Evolutionary conservation across 2,329 filamentous ascomycete genomes (phyloP).

Genomic region (Fusarium vanettenii): DNA sequence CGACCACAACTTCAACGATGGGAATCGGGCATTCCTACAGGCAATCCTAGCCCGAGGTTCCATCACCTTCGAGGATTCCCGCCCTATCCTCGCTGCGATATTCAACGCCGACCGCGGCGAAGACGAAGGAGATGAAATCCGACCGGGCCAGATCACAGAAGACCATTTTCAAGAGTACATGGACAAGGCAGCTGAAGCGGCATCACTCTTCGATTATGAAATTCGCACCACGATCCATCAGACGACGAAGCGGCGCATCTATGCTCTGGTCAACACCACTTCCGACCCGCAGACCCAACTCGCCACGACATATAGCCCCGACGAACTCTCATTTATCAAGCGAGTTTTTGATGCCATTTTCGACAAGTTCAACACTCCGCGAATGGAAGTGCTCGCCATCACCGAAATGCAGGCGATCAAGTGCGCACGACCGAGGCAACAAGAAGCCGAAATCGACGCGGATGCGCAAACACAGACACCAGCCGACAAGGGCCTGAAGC

Average conservation of each 20-base stretch:
- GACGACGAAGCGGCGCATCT: constrained; percentile 72
- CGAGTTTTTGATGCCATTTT: constrained; percentile 92
- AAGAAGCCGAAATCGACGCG: constrained; percentile 47
- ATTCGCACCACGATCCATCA: constrained; percentile 83
- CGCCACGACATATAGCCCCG: constrained; percentile 81
- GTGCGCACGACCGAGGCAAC: constrained; percentile 65
- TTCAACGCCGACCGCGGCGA: constrained; percentile 64
- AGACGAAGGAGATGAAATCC: constrained; percentile 50
- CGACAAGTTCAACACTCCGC: constrained; percentile 82
- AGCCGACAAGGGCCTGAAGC: constrained; percentile 71
- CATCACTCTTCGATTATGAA: constrained; percentile 87
- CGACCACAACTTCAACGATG: constrained; percentile 62
- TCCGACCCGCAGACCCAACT: constrained; percentile 88
- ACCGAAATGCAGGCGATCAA: constrained; percentile 83
- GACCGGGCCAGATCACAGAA: constrained; percentile 73
- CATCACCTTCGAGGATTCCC: constrained; percentile 80
- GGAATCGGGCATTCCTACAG: constrained; percentile 90
- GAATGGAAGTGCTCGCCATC: constrained; percentile 87
- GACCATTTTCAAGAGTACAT: constrained; percentile 78
- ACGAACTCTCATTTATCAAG: constrained; percentile 92
- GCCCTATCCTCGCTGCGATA: constrained; percentile 81
- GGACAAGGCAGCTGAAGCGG: constrained; percentile 74
- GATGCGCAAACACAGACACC: constrained; percentile 50
- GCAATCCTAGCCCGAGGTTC: constrained; percentile 83
- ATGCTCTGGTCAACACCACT: constrained; percentile 87